These are phyloP conservation scores for Zygnema cylindricum DNA, from an alignment of 139 green algal species.

Conservation along the genomic window DNA sequence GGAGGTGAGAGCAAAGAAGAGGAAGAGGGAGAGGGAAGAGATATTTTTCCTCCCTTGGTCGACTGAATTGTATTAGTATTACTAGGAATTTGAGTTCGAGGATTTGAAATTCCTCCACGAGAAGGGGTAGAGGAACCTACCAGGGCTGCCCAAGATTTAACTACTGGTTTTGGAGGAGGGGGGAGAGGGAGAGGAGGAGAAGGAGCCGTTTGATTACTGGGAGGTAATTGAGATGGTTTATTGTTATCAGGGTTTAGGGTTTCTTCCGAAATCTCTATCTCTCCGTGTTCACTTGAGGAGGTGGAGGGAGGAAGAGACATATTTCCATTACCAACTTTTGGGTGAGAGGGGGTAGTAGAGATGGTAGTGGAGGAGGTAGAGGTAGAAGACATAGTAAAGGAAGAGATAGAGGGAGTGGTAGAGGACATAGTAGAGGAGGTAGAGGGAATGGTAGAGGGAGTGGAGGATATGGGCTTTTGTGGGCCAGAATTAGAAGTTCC, in stretches of 20 bases:
- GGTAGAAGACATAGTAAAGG: neutral
- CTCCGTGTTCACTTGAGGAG: neutral
- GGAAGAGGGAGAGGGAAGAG: neutral
- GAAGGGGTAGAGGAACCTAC: neutral
- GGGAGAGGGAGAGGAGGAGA: neutral
- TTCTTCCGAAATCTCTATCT: too few species aligned
- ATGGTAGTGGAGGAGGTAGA: neutral
- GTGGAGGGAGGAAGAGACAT: neutral
- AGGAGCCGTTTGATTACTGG: neutral
- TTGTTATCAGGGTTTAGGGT: too few species aligned
- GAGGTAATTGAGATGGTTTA: neutral
- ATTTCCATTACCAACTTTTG: neutral
- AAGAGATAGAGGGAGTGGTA: too few species aligned
- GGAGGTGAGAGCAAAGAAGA: neutral
- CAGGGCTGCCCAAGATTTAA: conserved; percentile 26
- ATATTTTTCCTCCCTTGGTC: neutral
- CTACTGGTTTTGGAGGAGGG: neutral
- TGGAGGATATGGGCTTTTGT: too few species aligned
- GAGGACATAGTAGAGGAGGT: too few species aligned
- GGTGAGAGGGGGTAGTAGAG: neutral
- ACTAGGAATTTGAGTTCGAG: neutral
- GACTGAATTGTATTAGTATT: neutral
- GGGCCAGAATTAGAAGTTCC: neutral
- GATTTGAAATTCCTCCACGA: neutral
- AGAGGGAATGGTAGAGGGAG: neutral